Base-by-base conservation (phyloP, 352 stramenopile species). In the Pythium guiyangense region DNA sequence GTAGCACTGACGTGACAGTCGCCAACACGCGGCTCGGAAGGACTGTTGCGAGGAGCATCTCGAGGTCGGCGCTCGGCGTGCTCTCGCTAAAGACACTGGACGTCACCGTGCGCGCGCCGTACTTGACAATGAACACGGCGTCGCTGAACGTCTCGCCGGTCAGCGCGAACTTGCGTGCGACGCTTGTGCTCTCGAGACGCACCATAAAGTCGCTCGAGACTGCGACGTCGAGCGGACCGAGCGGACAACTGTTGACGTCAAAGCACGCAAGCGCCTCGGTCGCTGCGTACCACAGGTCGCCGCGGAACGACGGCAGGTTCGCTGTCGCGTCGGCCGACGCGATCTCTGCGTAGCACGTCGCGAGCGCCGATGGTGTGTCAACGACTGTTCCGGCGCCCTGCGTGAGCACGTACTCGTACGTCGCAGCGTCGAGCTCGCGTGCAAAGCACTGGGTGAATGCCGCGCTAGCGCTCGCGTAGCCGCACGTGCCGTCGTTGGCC, bases 191-290 rank as follows among this genome's bases (percentile, higher is more conserved):
- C 18, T 56, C 22, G 17, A 73, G 46, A 27, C 52, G 22, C 15
- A 64, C 17, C 69, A 73, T 73, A 15, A 40, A 29, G 25, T 52
- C 52, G 3, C 6, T 27, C 14, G 62, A 49, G 17, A 59, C 47
- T 0, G 47, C 29, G 6, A 40, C 37, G 6, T 37, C 18, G 4
- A 76, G 57, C 27, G 31, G 31, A 12, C 31, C 31, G 31, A 70
- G 60, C 14, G 67, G 53, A 48, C 67, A 75, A 2, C n/a, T 26
- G 25, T 55, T 22, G 1, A 26, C 9, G 6, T 71, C 62, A 22
- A 66, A 69, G 47, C 57, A 68, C 27, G 56, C 59, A 6, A 77
- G 49, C 5, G 40, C 31, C 20, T 69, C 42, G 47, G 40, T 63
- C 1, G 31, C 46, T 6, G 6, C 29, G 39, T 64, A 69, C 68